Percentiles rank a stretch among this genome's conserved stretches.
Evolutionary conservation across 2,329 filamentous ascomycete species (phyloP).

Genomic region (Epichloe sp.): DNA sequence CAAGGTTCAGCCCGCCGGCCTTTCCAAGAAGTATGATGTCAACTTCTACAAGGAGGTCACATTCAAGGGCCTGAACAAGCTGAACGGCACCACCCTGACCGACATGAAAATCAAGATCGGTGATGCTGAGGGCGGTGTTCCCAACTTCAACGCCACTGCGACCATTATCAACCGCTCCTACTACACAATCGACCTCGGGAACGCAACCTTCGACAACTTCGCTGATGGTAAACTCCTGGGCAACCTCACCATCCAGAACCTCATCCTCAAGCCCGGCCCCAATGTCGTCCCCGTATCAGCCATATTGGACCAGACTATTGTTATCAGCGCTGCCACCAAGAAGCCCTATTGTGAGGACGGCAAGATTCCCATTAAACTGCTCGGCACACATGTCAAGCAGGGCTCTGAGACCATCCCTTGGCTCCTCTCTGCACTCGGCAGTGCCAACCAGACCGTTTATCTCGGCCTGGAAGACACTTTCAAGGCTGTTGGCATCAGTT

Average conservation of each 20-base stretch:
- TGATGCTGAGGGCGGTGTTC: constrained; percentile 9
- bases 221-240: constrained; percentile 40
- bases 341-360: constrained; percentile 40
- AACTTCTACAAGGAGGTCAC: constrained; percentile 43
- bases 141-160: constrained; percentile 48
- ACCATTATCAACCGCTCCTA: constrained; percentile 51
- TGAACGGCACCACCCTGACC: constrained; percentile 40
- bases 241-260: constrained; percentile 41
- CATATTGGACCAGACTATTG: constrained; percentile 33
- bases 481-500: constrained; percentile 8
- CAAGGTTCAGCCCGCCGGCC: constrained; percentile 34
- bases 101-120: constrained; percentile 8
- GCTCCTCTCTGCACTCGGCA: constrained; percentile 40
- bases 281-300: constrained; percentile 44
- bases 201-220: constrained; percentile 47
- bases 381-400: constrained; percentile 38
- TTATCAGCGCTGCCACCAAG: constrained; percentile 27
- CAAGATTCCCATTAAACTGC: constrained; percentile 40
- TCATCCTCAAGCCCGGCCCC: constrained; percentile 44
- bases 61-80: constrained; percentile 39
- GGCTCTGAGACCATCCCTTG: constrained; percentile 40
- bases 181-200: constrained; percentile 53
- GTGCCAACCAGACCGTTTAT: constrained; percentile 35
- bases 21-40: constrained; percentile 34
- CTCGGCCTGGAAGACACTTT: constrained; percentile 38